A percentile compares a stretch with the other conserved stretches of the same genome.
Evolutionary conservation across 768 basidiomycete species (phyloP).

Genomic region (Pisolithus orientalis): DNA sequence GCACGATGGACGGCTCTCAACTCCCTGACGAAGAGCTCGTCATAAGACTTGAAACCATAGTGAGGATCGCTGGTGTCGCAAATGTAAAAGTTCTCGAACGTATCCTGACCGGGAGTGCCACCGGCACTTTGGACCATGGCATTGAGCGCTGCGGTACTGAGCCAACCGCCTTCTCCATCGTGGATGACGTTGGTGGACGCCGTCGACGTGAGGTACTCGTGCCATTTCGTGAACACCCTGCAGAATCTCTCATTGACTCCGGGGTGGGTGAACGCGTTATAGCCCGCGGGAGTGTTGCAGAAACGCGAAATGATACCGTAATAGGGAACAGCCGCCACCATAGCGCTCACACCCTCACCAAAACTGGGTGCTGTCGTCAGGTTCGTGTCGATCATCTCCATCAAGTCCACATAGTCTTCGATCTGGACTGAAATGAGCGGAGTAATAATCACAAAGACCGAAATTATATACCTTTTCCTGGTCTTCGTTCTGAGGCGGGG

Average conservation of each 20-base stretch:
- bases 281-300: background rate
- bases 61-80: constrained; percentile 35
- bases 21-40: constrained; percentile 48
- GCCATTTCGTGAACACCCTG: constrained; percentile 46
- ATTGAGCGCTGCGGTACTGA: constrained; percentile 30
- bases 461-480: background rate
- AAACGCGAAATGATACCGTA: background rate
- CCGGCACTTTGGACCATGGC: constrained; percentile 5
- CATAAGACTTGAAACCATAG: constrained; percentile 45
- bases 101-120: constrained; percentile 2
- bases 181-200: constrained; percentile 39
- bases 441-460: background rate
- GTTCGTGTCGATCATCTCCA: background rate
- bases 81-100: constrained; percentile 34
- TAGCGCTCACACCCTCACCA: background rate
- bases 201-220: constrained; percentile 37
- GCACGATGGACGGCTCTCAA: constrained; percentile 39
- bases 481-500: background rate
- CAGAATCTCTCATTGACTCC: constrained; percentile 43
- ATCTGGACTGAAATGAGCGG: background rate
- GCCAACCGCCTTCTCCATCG: constrained; percentile 40
- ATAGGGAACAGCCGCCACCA: background rate
- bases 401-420: constrained; percentile 1
- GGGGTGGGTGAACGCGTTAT: constrained; percentile 30
- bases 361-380: background rate